Evolutionary conservation across 2,329 filamentous ascomycete species (phyloP).

Genomic region (Venturia effusa): DNA sequence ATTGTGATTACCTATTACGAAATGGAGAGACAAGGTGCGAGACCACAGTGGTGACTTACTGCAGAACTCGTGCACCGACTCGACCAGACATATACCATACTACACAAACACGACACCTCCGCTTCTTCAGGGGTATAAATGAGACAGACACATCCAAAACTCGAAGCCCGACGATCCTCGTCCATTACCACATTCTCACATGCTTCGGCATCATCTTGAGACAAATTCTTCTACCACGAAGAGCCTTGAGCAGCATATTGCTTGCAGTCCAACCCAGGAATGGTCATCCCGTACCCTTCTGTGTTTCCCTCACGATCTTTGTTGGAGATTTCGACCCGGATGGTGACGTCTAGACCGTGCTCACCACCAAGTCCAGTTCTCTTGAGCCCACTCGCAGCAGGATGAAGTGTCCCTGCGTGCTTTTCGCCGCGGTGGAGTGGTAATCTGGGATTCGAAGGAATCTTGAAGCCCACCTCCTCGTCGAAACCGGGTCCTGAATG

Average conservation of each 20-base stretch:
- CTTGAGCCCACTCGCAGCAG: conserved; percentile 46
- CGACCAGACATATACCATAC: no score
- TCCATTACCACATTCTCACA: no score
- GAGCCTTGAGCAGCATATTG: conserved; percentile 9
- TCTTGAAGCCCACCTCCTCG: conserved; percentile 23
- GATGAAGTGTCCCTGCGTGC: conserved; percentile 67
- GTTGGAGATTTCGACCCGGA: conserved; percentile 37
- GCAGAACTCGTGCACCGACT: no score
- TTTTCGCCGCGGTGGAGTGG: conserved; percentile 67
- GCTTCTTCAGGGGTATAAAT: neutral
- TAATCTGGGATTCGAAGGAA: conserved; percentile 50
- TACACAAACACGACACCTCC: no score
- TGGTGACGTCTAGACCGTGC: conserved; percentile 35
- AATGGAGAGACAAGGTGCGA: no score
- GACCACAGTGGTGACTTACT: no score
- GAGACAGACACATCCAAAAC: neutral
- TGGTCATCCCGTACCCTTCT: conserved; percentile 39
- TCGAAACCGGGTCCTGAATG: conserved; percentile 7
- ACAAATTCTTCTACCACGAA: conserved; percentile 8
- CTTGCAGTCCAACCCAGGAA: conserved; percentile 31
- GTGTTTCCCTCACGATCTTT: conserved; percentile 33
- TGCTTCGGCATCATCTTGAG: no score
- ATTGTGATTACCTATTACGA: no score
- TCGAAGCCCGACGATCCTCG: no score
- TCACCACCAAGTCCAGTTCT: conserved; percentile 32